phyloP scores from a whole-genome alignment of 306 rosid genomes.

The Pterocarpus macrocarpus region DNA sequence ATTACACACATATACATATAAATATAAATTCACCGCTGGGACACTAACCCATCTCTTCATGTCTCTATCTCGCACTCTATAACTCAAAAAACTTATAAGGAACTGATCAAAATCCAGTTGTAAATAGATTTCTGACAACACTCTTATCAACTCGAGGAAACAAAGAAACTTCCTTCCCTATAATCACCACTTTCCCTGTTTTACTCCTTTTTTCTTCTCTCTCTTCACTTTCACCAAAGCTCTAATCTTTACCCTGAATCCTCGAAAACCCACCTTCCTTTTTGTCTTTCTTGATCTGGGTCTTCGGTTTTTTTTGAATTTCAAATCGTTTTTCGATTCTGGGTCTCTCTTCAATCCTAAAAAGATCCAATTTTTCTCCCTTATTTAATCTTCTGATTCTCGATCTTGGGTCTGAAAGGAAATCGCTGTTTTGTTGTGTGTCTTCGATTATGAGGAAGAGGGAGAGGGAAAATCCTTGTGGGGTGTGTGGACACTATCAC shows the following conservation, averaged over 20 bases:
- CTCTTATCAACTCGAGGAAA: neutral
- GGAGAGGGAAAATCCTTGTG: conserved; percentile 99
- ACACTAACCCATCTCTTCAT: neutral
- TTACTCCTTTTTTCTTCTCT: neutral
- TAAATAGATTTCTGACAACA: neutral
- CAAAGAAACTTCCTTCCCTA: neutral
- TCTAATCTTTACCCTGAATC: conserved; percentile 31
- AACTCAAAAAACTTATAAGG: neutral
- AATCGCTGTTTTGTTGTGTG: neutral
- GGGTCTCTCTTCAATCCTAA: conserved; percentile 29
- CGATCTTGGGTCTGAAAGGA: conserved; percentile 56
- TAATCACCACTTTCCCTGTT: neutral
- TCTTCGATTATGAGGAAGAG: conserved; percentile 82
- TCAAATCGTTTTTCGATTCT: neutral
- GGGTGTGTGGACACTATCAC: conserved; percentile 97
- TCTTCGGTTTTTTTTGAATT: neutral
- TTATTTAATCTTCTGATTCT: conserved; percentile 15
- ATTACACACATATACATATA: neutral
- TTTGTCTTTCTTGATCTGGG: conserved; percentile 52
- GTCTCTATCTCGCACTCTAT: neutral
- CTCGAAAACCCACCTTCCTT: neutral
- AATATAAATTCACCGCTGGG: neutral
- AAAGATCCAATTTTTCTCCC: conserved; percentile 38
- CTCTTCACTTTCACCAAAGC: conserved; percentile 31
- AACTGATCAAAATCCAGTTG: neutral